phyloP scores from a whole-genome alignment of 1,139 yeast genomes.

The Geotrichum citri-aurantii region DNA sequence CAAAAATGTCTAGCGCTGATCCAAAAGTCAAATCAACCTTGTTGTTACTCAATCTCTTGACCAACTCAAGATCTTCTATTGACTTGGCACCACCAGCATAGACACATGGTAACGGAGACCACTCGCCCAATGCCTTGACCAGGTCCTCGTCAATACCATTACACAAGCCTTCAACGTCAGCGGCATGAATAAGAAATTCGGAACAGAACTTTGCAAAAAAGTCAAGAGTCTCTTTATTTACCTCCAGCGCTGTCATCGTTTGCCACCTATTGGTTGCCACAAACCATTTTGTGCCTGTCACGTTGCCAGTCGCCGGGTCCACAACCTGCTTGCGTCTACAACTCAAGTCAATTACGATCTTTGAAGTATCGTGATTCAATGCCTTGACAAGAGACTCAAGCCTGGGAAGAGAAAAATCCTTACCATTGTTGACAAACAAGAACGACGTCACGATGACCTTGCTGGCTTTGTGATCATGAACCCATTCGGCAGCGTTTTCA shows the following conservation, averaged over 20 bases:
- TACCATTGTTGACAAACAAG: conserved; percentile 57
- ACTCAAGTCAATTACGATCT: conserved; percentile 84
- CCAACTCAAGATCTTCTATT: conserved; percentile 60
- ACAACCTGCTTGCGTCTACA: conserved; percentile 50
- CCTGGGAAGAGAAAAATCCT: conserved; percentile 51
- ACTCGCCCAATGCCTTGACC: conserved; percentile 64
- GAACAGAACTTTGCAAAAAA: conserved; percentile 60
- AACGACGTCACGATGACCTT: conserved; percentile 92
- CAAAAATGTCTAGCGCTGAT: conserved; percentile 88
- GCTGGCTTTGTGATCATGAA: conserved; percentile 53
- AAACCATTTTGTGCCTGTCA: conserved; percentile 53
- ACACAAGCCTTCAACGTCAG: conserved; percentile 96
- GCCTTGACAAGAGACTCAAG: conserved; percentile 43
- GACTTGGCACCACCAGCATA: conserved; percentile 96
- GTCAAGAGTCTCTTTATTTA: conserved; percentile 50
- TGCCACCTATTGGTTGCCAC: conserved; percentile 99
- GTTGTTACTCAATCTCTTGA: conserved; percentile 61
- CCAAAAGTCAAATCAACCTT: conserved; percentile 90
- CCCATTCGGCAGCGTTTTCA: conserved; percentile 71
- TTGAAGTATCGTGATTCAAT: conserved; percentile 50
- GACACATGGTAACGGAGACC: conserved; percentile 77
- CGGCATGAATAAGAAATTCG: conserved; percentile 92
- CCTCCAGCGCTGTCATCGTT: conserved; percentile 62
- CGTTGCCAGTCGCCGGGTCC: conserved; percentile 20
- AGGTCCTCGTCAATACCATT: conserved; percentile 80